Percentiles rank a stretch among this genome's conserved stretches.
phyloP scores from a whole-genome alignment of 208 protist species.

The Leishmania amazonensis region DNA sequence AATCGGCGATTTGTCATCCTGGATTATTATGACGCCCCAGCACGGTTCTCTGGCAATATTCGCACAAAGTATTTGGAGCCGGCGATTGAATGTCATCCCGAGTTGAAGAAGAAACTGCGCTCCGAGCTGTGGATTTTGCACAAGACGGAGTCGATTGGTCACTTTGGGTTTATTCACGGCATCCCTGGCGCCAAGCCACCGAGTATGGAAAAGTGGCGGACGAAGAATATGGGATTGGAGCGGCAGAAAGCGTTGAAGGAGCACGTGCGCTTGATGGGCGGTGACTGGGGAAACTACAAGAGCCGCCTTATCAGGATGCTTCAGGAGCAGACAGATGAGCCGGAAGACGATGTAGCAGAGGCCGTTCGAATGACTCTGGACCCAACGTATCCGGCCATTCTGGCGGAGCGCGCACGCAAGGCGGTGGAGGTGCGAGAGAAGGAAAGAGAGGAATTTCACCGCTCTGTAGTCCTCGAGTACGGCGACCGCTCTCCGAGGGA shows the following conservation, averaged over 20 bases:
- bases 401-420: conserved; percentile 51
- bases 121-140: conserved; percentile 89
- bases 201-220: conserved; percentile 34
- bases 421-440: conserved; percentile 45
- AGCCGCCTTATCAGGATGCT: conserved; percentile 71
- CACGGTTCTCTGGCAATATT: conserved; percentile 46
- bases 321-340: conserved; percentile 71
- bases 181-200: conserved; percentile 85
- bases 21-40: conserved; percentile 88
- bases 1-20: conserved; percentile 88
- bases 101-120: conserved; percentile 52
- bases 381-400: conserved; percentile 70
- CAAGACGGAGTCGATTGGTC: conserved; percentile 65
- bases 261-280: conserved; percentile 78
- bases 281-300: conserved; percentile 88
- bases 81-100: conserved; percentile 22
- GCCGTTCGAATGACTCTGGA: conserved; percentile 84
- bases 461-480: conserved; percentile 45
- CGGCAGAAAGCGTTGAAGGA: conserved; percentile 44
- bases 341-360: conserved; percentile 85
- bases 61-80: conserved; percentile 31
- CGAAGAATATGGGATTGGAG: conserved; percentile 17
- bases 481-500: conserved; percentile 59
- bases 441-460: conserved; percentile 60
- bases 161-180: conserved; percentile 85